Base-by-base conservation (phyloP, 2,329 filamentous ascomycete species). In the Kalmusia sp. region DNA sequence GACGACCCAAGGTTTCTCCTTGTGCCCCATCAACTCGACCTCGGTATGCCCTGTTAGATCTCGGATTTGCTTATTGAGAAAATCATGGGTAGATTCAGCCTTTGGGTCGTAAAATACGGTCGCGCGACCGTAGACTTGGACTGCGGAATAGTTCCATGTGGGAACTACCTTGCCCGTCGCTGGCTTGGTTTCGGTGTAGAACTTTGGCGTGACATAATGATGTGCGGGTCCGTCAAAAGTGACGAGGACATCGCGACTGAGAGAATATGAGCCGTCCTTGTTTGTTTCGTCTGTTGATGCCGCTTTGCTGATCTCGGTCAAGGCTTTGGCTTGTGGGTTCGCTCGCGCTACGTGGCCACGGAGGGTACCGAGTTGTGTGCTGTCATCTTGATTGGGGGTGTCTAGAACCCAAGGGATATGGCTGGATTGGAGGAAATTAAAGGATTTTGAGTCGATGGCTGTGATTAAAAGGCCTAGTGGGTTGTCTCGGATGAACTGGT, bases 81-180 rank as follows among this genome's bases (percentile, higher is more conserved):
- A 88, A 0, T 57, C 54, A 0, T 67, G 63, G 0, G 84, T 83
- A 19, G 79, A 76, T 0, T 72, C 62, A 0, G 77, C 67, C 39
- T 77, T 77, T 5, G 79, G 63, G 51, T 88, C 82, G 51, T 74
- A 80, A 6, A 87, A 81, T 3, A 89, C 71, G 0, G 56, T 82
- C 1, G 83, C 82, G 1, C 70, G 78, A 1, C 87, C 87, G 59
- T 89, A 89, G 0, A 78, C 84, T 69, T 90, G 85, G 0, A 81
- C 86, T 0, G 87, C 85, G 0, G 84, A 77, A 61, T 90, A 90
- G 69, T 90, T 86, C 87, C 87, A 90, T 0, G 87, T 90, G 0
- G 86, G 86, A 4, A 88, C 87, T 0, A 89, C 87, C 60, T 90
- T 90, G 9, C 81, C 87, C 0, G 82, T 86, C 0, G 63, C 67